Conservation (phyloP, 2,329 filamentous ascomycete genomes). For the Chaetoscypha palmicola region DNA sequence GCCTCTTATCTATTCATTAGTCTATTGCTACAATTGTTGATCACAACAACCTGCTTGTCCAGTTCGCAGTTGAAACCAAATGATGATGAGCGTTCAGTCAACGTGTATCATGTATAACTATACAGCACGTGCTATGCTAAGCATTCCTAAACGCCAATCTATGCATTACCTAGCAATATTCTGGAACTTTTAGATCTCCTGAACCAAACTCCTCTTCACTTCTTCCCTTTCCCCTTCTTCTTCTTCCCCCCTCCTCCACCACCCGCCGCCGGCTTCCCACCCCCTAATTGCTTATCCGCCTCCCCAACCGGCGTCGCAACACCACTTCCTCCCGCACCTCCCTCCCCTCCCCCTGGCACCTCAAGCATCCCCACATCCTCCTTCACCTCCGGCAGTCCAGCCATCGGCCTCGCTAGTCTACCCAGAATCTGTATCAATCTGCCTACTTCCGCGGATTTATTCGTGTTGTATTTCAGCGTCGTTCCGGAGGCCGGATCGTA, state of each 20-base stretch:
- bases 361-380: conserved; percentile 30
- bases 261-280: conserved; percentile 51
- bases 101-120: background rate
- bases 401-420: conserved; percentile 63
- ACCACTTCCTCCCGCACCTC: conserved; percentile 1
- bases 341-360: conserved; percentile 5
- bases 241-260: conserved; percentile 39
- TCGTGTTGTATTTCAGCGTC: conserved; percentile 84
- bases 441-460: conserved; percentile 84
- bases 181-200: background rate
- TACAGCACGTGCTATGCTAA: conserved; percentile 4
- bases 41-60: background rate
- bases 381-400: conserved; percentile 40
- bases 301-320: conserved; percentile 24
- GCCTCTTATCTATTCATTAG: too few relatives aligned
- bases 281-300: conserved; percentile 33
- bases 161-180: conserved; percentile 6
- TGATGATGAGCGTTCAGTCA: background rate
- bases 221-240: conserved; percentile 68
- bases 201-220: conserved; percentile 37
- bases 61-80: background rate
- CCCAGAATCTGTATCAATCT: conserved; percentile 71
- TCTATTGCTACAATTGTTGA: too few relatives aligned
- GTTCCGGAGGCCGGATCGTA: conserved; percentile 78
- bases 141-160: conserved; percentile 6